Conservation (phyloP, 163 green algal species). For the Trebouxiophyceae sp. region DNA sequence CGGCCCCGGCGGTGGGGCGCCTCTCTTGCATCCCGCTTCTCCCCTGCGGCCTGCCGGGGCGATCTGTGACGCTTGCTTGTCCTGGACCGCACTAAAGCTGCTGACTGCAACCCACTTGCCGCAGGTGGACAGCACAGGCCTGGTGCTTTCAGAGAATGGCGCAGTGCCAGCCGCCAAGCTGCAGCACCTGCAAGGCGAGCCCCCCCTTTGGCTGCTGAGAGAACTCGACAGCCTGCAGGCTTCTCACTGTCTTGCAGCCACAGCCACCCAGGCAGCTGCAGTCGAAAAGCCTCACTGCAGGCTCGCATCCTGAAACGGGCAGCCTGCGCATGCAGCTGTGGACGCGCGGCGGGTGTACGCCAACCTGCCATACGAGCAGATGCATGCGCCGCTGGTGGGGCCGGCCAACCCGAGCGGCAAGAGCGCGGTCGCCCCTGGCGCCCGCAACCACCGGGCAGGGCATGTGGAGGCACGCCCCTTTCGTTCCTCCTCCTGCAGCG, state of each 20-base stretch:
- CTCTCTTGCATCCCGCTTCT: too few relatives aligned
- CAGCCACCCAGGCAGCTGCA: background rate
- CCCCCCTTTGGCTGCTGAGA: background rate
- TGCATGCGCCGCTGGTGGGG: constrained; percentile 75
- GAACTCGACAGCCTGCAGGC: background rate
- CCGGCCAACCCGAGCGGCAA: constrained; percentile 63
- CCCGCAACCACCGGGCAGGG: constrained; percentile 77
- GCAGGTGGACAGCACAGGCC: constrained; percentile 57
- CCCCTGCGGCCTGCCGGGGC: too few relatives aligned
- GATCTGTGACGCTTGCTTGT: too few relatives aligned
- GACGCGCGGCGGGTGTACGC: constrained; percentile 48
- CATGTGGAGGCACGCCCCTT: constrained; percentile 62
- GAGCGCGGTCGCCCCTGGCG: constrained; percentile 55
- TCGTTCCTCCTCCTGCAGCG: too few relatives aligned
- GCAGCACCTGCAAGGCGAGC: constrained; percentile 36
- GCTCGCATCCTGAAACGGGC: background rate
- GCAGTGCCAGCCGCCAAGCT: constrained; percentile 32
- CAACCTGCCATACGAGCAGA: constrained; percentile 78
- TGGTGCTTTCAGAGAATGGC: constrained; percentile 46
- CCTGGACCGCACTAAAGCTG: too few relatives aligned
- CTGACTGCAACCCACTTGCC: too few relatives aligned
- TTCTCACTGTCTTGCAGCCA: background rate
- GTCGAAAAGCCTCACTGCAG: background rate
- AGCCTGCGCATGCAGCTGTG: constrained; percentile 30
- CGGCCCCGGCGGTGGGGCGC: too few relatives aligned